A percentile compares a stretch with the other conserved stretches of the same genome.
Evolutionary conservation across 2,329 filamentous ascomycete genomes (phyloP).

Genomic region (Neonectria ditissima): DNA sequence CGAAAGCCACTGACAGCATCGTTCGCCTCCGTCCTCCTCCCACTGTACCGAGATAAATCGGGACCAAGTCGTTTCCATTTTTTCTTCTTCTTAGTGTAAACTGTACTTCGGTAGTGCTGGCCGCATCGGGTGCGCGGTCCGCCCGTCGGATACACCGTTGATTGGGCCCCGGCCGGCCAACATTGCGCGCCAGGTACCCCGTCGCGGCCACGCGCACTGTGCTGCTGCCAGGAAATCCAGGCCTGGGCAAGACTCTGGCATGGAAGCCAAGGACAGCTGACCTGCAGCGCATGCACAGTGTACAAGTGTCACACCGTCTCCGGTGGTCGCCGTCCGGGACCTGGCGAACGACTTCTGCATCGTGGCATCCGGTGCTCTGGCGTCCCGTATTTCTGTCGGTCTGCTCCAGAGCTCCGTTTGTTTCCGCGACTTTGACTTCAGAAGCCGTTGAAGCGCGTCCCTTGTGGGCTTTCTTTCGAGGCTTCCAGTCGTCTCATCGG

Average conservation of each 20-base stretch:
- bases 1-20: slow-evolving; percentile 15
- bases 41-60: not conserved
- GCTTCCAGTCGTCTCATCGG: not conserved
- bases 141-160: not conserved
- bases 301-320: not conserved
- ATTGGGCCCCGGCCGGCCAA: not conserved
- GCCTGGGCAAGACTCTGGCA: not conserved
- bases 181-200: not conserved
- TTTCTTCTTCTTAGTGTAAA: not conserved
- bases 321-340: not conserved
- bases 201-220: not conserved
- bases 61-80: not conserved
- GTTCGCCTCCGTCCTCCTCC: not conserved
- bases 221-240: not conserved
- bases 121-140: slow-evolving; percentile 1
- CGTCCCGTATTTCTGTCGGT: not conserved
- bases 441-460: not conserved
- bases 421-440: not conserved
- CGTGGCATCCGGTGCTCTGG: not conserved
- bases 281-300: not conserved
- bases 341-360: not conserved
- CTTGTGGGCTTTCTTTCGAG: not conserved
- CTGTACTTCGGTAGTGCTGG: not conserved
- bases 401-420: not conserved
- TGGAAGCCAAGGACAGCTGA: not conserved